Conservation (phyloP, 768 basidiomycete genomes). For the Amanita pseudoporphyria region DNA sequence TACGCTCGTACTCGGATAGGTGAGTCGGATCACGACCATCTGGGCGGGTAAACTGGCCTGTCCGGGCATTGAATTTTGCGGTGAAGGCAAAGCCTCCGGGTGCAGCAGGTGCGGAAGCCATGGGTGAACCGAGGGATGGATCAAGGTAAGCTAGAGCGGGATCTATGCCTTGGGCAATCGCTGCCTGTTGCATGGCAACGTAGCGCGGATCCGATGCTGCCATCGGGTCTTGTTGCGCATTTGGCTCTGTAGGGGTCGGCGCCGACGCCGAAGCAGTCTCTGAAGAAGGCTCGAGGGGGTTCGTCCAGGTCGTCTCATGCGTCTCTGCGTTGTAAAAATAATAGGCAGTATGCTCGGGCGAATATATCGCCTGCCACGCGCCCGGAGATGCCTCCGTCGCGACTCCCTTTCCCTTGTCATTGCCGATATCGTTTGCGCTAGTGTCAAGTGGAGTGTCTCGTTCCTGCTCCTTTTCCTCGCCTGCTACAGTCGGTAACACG, state of each 20-base stretch:
- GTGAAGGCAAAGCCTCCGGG: conserved; percentile 35
- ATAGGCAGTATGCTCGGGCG: conserved; percentile 69
- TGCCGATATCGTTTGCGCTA: background rate
- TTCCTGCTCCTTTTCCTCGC: background rate
- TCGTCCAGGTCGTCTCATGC: conserved; percentile 76
- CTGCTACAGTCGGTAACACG: background rate
- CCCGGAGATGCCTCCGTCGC: conserved; percentile 11
- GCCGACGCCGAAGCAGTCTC: conserved; percentile 16
- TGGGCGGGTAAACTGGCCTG: conserved; percentile 59
- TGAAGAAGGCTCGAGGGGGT: conserved; percentile 46
- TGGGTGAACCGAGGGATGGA: conserved; percentile 47
- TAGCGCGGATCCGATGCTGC: conserved; percentile 25
- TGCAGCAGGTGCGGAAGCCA: conserved; percentile 15
- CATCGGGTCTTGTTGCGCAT: conserved; percentile 11
- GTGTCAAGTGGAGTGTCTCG: background rate
- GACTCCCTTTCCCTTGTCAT: background rate
- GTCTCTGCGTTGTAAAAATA: conserved; percentile 77
- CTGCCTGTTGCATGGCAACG: conserved; percentile 56
- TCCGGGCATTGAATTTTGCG: conserved; percentile 77
- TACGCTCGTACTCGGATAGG: conserved; percentile 72
- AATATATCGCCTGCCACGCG: conserved; percentile 76
- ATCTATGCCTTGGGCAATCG: conserved; percentile 73
- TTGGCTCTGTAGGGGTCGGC: conserved; percentile 16
- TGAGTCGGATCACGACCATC: conserved; percentile 68
- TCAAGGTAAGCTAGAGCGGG: conserved; percentile 75